Evolutionary conservation across 257 asterid genomes (phyloP), one percentile per base, ranked within the genome.

Genomic region (Solanum ossicruentum): DNA sequence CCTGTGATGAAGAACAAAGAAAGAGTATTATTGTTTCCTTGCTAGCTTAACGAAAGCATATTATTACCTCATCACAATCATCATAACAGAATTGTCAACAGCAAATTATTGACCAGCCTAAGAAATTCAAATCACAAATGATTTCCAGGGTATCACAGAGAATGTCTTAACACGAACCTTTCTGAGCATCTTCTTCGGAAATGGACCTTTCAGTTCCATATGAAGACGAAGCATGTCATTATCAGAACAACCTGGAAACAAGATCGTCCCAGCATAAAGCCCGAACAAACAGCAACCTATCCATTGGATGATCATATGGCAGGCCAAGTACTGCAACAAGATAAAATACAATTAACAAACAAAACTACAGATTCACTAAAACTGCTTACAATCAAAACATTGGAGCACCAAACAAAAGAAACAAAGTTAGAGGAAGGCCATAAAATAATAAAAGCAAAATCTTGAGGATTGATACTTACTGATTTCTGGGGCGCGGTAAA

Each of bases 181-280:
- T 69, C 78, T 39, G 18, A 97, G 95, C 98, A 97, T 94, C 93
- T 93, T 97, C 90, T 97, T 95, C 0, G 98, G 98, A 88, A 94
- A 97, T 88, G 96, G 90, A 60, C 99, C 99, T 88, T 94, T 95
- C 81, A 97, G 81, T 85, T 97, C 99, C 97, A 97, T 94, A 88
- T 92, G 98, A 88, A 97, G 96, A 65, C 99, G 99, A 84, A 97
- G 98, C 99, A 97, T 95, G 88, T 95, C 98, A 89, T 96, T 93
- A 84, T 96, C 95, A 79, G 98, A 89, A 51, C 93, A 49, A 73
- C 98, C 99, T 41, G 97, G 98, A 89, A 95, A 95, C 21, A 96
- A 91, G 85, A 95, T 98, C 88, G 95, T 96, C 77, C 98, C 98
- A 28, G 95, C 89, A 85, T 92, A 96, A 88, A 96, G 94, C 92